Evolutionary conservation across 306 rosid species (phyloP), one percentile per base, ranked within the genome.

Genomic region (Cucurbita ficifolia): DNA sequence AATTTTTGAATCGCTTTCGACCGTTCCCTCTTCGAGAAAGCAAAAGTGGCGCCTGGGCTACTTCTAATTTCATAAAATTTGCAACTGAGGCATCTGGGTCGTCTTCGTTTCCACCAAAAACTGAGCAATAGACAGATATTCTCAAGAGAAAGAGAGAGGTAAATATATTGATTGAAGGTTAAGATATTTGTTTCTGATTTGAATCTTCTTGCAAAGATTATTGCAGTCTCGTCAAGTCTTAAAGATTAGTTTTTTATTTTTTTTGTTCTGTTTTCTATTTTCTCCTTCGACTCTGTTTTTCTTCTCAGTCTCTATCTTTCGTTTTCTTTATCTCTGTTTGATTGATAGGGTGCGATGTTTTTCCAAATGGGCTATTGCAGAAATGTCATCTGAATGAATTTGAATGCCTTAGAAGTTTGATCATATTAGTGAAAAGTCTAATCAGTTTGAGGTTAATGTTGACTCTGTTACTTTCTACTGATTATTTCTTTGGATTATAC

Each of bases 171-270:
- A 79, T 61, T 79, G 74, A 78, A 65, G 70, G 69, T 75, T 19
- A 2, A 57, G 13, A 50, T 40, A 21, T 2, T 57, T 24, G 38
- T 5, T 24, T 24, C 63, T 78, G 78, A 73, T 19, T 49, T 70
- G 8, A 14, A 17, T 17, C 16, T n/a, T 38, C 49, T 16, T 7
- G 8, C 52, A 6, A 72, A 22, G 52, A 42, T 42, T 10, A 40
- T 69, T 80, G 57, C 70, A 79, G 87, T 29, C 84, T 75, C 82
- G 36, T 83, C 43, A 83, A 81, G 79, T 73, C 96, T 86, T 87
- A 53, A 89, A 94, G 96, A 92, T 91, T 86, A 71, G 87, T 90
- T 10, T 12, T 70, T 67, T 52, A 21, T 14, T 69, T 13, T 48
- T 40, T 40, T 6, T 42, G 10, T 42, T 42, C 11, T 42, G 10